These are phyloP conservation scores for Xylariaceae sp. DNA, from an alignment of 2,329 filamentous ascomycete species.

Conservation along the genomic window DNA sequence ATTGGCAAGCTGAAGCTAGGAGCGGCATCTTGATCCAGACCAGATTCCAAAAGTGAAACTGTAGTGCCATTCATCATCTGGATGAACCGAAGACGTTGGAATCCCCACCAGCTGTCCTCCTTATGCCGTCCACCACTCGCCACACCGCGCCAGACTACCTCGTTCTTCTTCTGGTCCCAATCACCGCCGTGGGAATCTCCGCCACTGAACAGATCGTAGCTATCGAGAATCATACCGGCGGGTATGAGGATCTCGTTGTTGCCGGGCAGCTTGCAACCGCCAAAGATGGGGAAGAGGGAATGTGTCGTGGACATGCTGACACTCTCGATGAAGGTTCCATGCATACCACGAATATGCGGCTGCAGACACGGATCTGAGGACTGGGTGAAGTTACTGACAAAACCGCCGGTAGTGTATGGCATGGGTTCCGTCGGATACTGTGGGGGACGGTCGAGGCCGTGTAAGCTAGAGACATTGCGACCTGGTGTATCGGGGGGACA, in stretches of 20 bases:
- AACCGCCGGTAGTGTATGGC: slow-evolving; percentile 40
- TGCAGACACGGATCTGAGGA: slow-evolving; percentile 56
- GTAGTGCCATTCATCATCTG: slow-evolving; percentile 61
- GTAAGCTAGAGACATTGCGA: slow-evolving; percentile 32
- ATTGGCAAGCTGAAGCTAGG: slow-evolving; percentile 41
- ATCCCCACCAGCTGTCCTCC: slow-evolving; percentile 56
- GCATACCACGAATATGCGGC: slow-evolving; percentile 45
- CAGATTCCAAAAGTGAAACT: slow-evolving; percentile 42
- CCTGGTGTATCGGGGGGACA: slow-evolving; percentile 53
- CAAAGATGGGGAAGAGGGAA: slow-evolving; percentile 55
- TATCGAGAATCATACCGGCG: slow-evolving; percentile 57
- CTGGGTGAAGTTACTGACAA: slow-evolving; percentile 53
- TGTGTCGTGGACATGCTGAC: slow-evolving; percentile 47
- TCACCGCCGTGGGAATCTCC: slow-evolving; percentile 46
- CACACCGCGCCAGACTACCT: slow-evolving; percentile 58
- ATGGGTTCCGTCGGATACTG: slow-evolving; percentile 24
- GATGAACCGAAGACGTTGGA: slow-evolving; percentile 63
- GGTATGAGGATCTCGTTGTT: slow-evolving; percentile 63
- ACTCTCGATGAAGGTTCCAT: slow-evolving; percentile 54
- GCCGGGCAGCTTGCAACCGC: slow-evolving; percentile 56
- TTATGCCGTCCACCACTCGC: slow-evolving; percentile 52
- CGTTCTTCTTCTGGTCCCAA: slow-evolving; percentile 53
- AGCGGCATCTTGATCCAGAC: slow-evolving; percentile 31
- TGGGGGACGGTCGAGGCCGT: slow-evolving; percentile 21
- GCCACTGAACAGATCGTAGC: slow-evolving; percentile 53